Base-by-base conservation (phyloP, 306 rosid species). In the Begonia fuchsioides region DNA sequence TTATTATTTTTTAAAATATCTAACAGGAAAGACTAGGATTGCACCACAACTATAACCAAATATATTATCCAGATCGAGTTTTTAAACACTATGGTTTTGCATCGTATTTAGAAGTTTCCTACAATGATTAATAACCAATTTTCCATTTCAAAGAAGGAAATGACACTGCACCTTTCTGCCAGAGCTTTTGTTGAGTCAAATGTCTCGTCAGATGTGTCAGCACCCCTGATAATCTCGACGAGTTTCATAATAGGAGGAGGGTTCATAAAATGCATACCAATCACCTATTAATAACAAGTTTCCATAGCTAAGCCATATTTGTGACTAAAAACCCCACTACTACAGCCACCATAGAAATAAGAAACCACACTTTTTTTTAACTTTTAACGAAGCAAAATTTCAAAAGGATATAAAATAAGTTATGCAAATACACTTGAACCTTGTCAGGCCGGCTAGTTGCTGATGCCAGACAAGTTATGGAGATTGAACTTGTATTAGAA, bases 261-360 rank as follows among this genome's bases (percentile, higher is more conserved):
- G 55, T 88, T 83, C 95, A 88, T 81, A 59, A 88, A 88, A 74
- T 88, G 97, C 97, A 88, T 81, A 54, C 95, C 97, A 64, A 83
- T 83, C 49, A 88, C 95, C 96, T 83, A 65, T 35, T 56, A 48
- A 70, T 52, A 41, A 62, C 52, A 16, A 17, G 13, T 18, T 60
- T 53, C 19, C 52, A 26, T 40, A 38, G 15, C 39, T 12, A 20
- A 3, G 41, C 53, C 57, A 53, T 51, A 62, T 50, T 58, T 6
- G 32, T 47, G 17, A 7, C 10, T n/a, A 47, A 15, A 15, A 46
- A 15, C 14, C 45, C 45, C 45, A 41, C 45, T 7, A 11, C 12
- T 41, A 6, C 45, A 10, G 45, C 14, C 35, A 26, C 35, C 5
- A 3, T 8, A 1, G 35, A 26, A 4, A 26, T 26, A 26, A 26